Evolutionary conservation across 2,329 filamentous ascomycete species (phyloP), one percentile per base, ranked within the genome.

Genomic region (Pestalotiopsis sp.): DNA sequence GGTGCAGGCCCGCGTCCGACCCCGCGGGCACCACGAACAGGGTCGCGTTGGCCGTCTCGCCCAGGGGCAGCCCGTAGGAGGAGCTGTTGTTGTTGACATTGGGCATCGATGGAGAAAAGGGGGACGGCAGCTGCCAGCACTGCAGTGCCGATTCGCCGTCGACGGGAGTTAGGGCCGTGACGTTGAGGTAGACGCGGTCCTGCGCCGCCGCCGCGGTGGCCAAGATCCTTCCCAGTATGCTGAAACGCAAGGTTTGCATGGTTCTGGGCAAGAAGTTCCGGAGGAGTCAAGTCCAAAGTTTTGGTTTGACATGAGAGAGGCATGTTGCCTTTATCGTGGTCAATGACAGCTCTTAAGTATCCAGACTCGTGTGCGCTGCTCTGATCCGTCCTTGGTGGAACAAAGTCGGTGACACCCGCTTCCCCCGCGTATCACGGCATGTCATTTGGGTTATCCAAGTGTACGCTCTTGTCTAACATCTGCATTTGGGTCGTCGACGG

Each of bases 81-180:
- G 25, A 45, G 49, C 40, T 9, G 31, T 36, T 36, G 31, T 36
- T 36, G 31, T 36, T 36, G 31, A 36, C 6, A 9, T 36, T 36
- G 7, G 31, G 6, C 7, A 9, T 9, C 31, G 6, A 36, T 9
- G 31, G 31, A 7, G 31, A 36, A 25, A 67, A 67, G 7, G 56
- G 65, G 27, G 9, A 13, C 5, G 57, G 40, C 4, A 67, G 57
- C 38, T 67, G 56, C 65, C 65, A 67, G 65, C 65, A 67, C 27
- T 67, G 52, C n/a, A 67, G 65, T 14, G 59, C 58, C 31, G 65
- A 67, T 12, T 60, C 57, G 56, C 49, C 49, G 27, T 49, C 31
- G 11, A 14, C 7, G 23, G 45, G 52, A 11, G 65, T 67, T 25
- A 67, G n/a, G 65, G 65, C 65, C 31, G 65, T 67, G 13, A 67